A percentile compares a stretch with the other conserved stretches of the same genome.
phyloP scores from a whole-genome alignment of 768 basidiomycete species.

The Mycena polygramma region DNA sequence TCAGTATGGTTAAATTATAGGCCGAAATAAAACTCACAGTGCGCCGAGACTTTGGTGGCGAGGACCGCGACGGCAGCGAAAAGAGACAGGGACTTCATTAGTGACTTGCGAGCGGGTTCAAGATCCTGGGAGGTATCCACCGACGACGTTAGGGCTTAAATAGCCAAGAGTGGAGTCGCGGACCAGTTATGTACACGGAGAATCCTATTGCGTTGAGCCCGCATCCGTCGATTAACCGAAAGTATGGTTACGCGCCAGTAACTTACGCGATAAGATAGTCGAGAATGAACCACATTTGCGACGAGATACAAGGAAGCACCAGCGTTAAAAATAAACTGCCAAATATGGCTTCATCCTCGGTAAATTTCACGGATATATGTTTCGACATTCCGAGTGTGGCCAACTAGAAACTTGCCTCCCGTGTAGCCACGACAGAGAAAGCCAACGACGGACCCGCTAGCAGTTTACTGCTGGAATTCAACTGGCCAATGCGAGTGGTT shows the following conservation, averaged over 20 bases:
- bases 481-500: too few relatives aligned
- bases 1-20: not conserved
- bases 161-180: not conserved
- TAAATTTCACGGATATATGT: too few relatives aligned
- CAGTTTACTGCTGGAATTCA: too few relatives aligned
- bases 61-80: conserved; percentile 22
- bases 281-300: not conserved
- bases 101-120: not conserved
- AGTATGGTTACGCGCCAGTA: not conserved
- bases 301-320: too few relatives aligned
- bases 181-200: not conserved
- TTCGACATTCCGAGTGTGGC: too few relatives aligned
- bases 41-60: conserved; percentile 27
- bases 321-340: too few relatives aligned
- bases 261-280: not conserved
- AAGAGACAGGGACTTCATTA: conserved; percentile 29
- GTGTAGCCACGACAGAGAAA: too few relatives aligned
- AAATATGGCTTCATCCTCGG: too few relatives aligned
- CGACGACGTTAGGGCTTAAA: not conserved
- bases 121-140: not conserved
- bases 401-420: too few relatives aligned
- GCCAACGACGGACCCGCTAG: too few relatives aligned
- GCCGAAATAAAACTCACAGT: conserved; percentile 12
- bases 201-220: not conserved
- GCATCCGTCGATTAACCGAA: conserved; percentile 12